Percentiles rank a stretch among this genome's conserved stretches.
Conservation (phyloP, 768 basidiomycete species). For the Lanmaoa pseudosensibilis region DNA sequence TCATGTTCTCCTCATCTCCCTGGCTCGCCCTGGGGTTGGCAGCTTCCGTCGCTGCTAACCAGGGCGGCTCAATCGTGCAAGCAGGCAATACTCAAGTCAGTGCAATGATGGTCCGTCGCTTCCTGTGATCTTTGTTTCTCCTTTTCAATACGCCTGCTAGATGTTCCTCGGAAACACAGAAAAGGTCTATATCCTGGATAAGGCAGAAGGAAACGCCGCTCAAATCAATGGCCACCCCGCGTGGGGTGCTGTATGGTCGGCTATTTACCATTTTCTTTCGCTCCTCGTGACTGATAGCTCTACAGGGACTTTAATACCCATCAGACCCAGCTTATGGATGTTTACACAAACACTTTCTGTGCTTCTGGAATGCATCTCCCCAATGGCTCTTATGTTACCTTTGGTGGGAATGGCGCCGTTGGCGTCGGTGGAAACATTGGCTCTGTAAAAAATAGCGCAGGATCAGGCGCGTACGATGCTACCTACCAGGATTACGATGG, state of each 20-base stretch:
- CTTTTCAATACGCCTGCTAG: conserved; percentile 34
- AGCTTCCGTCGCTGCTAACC: conserved; percentile 27
- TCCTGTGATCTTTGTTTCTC: not conserved
- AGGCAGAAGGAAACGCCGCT: conserved; percentile 75
- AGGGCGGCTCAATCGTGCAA: conserved; percentile 23
- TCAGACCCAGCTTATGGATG: conserved; percentile 26
- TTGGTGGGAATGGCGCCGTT: conserved; percentile 79
- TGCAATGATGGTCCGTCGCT: conserved; percentile 52
- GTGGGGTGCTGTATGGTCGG: conserved; percentile 69
- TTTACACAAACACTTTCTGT: conserved; percentile 75
- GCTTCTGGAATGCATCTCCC: conserved; percentile 82
- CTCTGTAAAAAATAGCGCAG: conserved; percentile 46
- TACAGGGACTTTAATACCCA: conserved; percentile 26
- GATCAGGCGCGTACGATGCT: conserved; percentile 56
- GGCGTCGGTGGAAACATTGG: conserved; percentile 62
- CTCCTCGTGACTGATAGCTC: not conserved
- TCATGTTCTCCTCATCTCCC: conserved; percentile 35
- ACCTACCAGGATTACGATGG: conserved; percentile 82
- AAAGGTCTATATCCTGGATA: conserved; percentile 91
- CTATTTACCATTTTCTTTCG: not conserved
- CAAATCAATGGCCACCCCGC: conserved; percentile 69
- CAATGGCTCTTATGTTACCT: conserved; percentile 71
- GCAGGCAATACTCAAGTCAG: conserved; percentile 42
- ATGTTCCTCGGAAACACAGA: conserved; percentile 79
- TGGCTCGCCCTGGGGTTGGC: conserved; percentile 49